Base-by-base conservation (phyloP, 768 basidiomycete genomes). In the Naganishia friedmannii region DNA sequence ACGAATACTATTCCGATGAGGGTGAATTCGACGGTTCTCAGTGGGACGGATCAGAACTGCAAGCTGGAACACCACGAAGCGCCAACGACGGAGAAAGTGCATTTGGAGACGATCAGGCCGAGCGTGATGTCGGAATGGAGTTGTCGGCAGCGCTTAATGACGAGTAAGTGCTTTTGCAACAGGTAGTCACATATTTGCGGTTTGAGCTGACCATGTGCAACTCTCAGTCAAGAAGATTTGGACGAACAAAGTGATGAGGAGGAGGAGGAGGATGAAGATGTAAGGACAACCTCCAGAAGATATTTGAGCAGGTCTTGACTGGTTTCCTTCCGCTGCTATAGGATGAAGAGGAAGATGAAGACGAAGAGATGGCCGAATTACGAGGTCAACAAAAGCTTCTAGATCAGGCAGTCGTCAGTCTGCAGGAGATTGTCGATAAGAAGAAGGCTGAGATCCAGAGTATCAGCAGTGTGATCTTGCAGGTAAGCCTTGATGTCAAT, bases 231-330 rank as follows among this genome's bases (percentile, higher is more conserved):
- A 37, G 68, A 57, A 45, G 68, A 69, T 13, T n/a, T 57, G 54
- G 68, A 69, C 17, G 70, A 67, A 29, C 54, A 57, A n/a, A 48
- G 31, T 4, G 63, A 65, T 10, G 70, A 71, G 19, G 65, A 63
- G 15, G 70, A 67, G 53, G 70, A 71, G 28, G 63, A 57, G n/a
- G 55, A 66, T 17, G 70, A 71, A 28, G 55, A 70, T 65, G 70
- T 66, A 39, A 65, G 63, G 19, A 15, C 13, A 17, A 34, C 32
- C 23, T 32, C 8, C 21, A 34, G 5, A 42, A 1, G 3, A 21
- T n/a, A 45, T 10, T 7, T 4, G 7, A 17, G 23, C 48, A 23
- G 39, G n/a, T 46, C 13, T 45, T 46, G 26, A 65, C 51, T 5
- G 34, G 3, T 12, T 39, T 26, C 28, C 28, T 45, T 34, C 37